Conservation (phyloP, 495 filamentous ascomycete genomes). For the Aspergillus incahuasiensis region DNA sequence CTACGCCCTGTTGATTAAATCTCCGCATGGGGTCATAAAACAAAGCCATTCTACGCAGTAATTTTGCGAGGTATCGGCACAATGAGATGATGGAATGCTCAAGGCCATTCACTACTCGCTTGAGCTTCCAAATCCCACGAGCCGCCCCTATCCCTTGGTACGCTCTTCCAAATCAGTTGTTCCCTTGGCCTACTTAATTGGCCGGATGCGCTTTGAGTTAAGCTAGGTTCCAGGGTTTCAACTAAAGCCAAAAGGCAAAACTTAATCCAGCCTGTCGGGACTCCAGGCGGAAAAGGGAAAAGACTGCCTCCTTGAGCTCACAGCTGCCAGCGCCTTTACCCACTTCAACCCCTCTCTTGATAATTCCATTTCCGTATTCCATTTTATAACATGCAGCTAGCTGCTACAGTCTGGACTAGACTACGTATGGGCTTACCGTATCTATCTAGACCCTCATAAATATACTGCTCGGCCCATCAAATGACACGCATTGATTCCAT, state of each 20-base stretch:
- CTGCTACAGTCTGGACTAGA: neutral
- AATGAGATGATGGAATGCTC: neutral
- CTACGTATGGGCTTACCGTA: no score
- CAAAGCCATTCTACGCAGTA: neutral
- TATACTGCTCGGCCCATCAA: neutral
- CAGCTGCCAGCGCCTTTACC: neutral
- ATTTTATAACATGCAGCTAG: conserved; percentile 5
- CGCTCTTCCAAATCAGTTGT: neutral
- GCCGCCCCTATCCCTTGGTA: neutral
- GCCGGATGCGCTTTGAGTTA: conserved; percentile 17
- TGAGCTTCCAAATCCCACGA: neutral
- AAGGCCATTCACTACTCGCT: neutral
- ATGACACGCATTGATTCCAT: neutral
- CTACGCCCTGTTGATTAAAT: neutral
- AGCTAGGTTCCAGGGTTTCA: conserved; percentile 23
- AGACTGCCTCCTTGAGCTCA: conserved; percentile 10
- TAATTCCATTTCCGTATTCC: conserved; percentile 1
- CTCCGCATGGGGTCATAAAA: neutral
- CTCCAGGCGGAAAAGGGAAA: conserved; percentile 18
- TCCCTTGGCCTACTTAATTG: neutral
- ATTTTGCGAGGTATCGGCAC: conserved; percentile 4
- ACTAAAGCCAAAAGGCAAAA: conserved; percentile 40
- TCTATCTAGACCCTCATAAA: conserved; percentile 1
- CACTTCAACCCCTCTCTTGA: conserved; percentile 10
- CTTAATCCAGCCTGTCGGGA: conserved; percentile 45